Conservation (phyloP, 495 filamentous ascomycete genomes). For the Neurospora pannonica region DNA sequence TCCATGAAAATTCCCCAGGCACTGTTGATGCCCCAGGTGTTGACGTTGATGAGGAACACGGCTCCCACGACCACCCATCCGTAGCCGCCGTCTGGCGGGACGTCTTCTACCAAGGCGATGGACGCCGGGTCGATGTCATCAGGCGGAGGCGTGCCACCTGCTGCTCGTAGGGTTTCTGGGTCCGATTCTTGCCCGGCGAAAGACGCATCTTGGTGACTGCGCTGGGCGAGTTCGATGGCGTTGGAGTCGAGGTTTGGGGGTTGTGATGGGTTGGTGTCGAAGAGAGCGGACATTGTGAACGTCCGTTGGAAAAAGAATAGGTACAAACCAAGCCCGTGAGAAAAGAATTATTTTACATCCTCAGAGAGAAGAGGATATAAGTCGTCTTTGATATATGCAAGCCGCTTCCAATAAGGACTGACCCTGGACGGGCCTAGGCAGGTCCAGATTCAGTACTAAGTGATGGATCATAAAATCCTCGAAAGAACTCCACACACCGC, state of each 20-base stretch:
- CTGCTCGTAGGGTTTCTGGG: neutral
- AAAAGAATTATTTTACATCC: no score
- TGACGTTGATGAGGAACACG: slow-evolving; percentile 41
- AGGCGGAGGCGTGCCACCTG: neutral
- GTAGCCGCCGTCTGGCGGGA: slow-evolving; percentile 49
- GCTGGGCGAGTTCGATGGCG: neutral
- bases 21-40: slow-evolving; percentile 51
- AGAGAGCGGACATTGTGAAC: neutral
- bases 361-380: neutral
- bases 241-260: neutral
- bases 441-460: neutral
- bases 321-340: no score
- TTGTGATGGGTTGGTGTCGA: neutral
- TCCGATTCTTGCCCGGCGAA: neutral
- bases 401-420: neutral
- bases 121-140: neutral
- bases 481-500: neutral
- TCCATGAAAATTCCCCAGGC: slow-evolving; percentile 48
- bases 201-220: neutral
- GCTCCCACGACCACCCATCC: slow-evolving; percentile 48
- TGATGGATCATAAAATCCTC: neutral
- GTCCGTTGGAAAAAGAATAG: neutral
- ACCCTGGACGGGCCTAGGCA: neutral
- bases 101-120: slow-evolving; percentile 3
- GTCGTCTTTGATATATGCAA: neutral